Evolutionary conservation across 139 green algal genomes (phyloP).

Genomic region (Diplosphaera chodatii): DNA sequence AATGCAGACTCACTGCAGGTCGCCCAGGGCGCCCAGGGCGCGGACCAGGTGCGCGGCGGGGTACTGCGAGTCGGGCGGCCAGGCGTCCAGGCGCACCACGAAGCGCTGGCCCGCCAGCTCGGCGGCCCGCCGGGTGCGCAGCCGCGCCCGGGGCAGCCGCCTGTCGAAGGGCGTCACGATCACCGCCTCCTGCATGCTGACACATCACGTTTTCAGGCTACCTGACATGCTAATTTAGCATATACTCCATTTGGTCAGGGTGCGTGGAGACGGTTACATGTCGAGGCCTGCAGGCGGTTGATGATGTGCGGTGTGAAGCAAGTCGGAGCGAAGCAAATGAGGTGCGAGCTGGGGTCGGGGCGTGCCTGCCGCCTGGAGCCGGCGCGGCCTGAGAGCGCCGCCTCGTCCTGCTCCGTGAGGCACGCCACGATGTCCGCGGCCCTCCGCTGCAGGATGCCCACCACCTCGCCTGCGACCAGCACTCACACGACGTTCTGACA

Average conservation of each 20-base stretch:
- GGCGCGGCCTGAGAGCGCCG: slow-evolving; percentile 5
- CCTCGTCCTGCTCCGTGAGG: slow-evolving; percentile 27
- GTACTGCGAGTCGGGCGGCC: slow-evolving; percentile 26
- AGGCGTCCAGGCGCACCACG: slow-evolving; percentile 44
- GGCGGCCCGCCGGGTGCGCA: slow-evolving; percentile 21
- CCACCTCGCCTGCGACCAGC: slow-evolving; percentile 13
- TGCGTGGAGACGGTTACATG: too few species aligned
- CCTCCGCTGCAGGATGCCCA: slow-evolving; percentile 15
- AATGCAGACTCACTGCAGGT: slow-evolving; percentile 18
- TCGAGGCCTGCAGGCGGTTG: too few species aligned
- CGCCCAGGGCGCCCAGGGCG: slow-evolving; percentile 32
- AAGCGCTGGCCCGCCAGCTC: slow-evolving; percentile 36
- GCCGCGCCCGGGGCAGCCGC: slow-evolving; percentile 28
- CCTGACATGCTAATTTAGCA: too few species aligned
- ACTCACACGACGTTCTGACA: too few species aligned
- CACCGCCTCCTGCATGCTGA: slow-evolving; percentile 17
- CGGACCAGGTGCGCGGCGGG: slow-evolving; percentile 38
- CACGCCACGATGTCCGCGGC: slow-evolving; percentile 28
- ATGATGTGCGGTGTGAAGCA: too few species aligned
- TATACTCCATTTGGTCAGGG: too few species aligned
- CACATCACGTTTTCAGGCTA: not conserved
- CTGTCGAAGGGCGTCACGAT: slow-evolving; percentile 36
- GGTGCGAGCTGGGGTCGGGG: too few species aligned
- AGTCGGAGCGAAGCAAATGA: too few species aligned
- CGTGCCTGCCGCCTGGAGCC: not conserved